Conservation (phyloP, 2,329 filamentous ascomycete genomes). For the Diaporthe australafricana region DNA sequence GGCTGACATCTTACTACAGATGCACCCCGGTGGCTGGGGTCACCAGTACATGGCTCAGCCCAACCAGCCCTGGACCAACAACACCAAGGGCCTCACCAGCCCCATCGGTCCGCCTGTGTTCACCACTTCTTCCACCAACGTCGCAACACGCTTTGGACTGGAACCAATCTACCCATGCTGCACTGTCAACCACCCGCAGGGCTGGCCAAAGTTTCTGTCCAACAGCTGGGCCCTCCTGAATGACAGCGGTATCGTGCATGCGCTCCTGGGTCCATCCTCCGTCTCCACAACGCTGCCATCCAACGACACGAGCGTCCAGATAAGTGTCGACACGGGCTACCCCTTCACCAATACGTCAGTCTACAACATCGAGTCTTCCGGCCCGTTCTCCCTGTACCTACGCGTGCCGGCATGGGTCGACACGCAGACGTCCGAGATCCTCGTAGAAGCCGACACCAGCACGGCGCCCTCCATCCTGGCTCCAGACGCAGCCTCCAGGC, state of each 20-base stretch:
- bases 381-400: constrained; percentile 44
- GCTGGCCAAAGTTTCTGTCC: constrained; percentile 63
- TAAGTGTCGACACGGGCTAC: constrained; percentile 62
- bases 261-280: constrained; percentile 58
- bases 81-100: constrained; percentile 45
- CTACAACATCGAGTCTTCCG: constrained; percentile 45
- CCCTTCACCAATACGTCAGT: constrained; percentile 48
- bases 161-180: constrained; percentile 64
- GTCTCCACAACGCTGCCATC: constrained; percentile 51
- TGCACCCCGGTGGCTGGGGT: constrained; percentile 50
- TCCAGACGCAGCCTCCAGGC: neutral
- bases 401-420: constrained; percentile 45
- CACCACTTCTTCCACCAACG: constrained; percentile 57
- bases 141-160: constrained; percentile 58
- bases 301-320: constrained; percentile 47
- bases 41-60: constrained; percentile 63
- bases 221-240: constrained; percentile 58
- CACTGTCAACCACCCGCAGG: constrained; percentile 66
- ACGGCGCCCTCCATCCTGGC: neutral
- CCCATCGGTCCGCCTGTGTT: constrained; percentile 48
- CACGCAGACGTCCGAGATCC: constrained; percentile 42
- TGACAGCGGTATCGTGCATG: constrained; percentile 59
- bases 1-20: neutral
- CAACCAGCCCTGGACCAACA: constrained; percentile 55
- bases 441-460: constrained; percentile 28